Conservation (phyloP, 129 eudicot species). For the Apium graveolens region DNA sequence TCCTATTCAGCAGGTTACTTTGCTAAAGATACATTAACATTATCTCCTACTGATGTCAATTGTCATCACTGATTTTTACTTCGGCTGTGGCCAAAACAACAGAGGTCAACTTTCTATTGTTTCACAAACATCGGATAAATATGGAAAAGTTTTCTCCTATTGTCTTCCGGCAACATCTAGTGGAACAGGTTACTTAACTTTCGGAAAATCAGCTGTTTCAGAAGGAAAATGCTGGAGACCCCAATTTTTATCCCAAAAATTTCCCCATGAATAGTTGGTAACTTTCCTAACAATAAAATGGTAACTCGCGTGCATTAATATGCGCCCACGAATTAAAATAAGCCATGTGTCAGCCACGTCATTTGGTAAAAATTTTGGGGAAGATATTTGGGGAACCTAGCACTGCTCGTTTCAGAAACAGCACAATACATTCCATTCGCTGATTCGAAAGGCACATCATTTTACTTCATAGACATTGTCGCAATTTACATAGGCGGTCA, state of each 20-base stretch:
- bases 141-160: constrained; percentile 57
- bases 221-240: no score
- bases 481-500: constrained; percentile 40
- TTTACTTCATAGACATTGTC: constrained; percentile 35
- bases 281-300: no score
- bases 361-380: no score
- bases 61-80: constrained; percentile 21
- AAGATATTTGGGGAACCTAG: no score
- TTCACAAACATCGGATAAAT: constrained; percentile 45
- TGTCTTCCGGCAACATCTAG: constrained; percentile 64
- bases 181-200: constrained; percentile 45
- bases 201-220: constrained; percentile 36
- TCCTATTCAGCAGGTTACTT: constrained; percentile 66
- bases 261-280: no score
- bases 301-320: no score
- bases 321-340: no score
- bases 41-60: constrained; percentile 37
- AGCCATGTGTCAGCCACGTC: no score
- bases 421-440: constrained; percentile 42
- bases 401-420: no score
- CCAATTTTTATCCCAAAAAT: no score
- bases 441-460: constrained; percentile 20
- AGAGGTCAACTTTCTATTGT: constrained; percentile 42
- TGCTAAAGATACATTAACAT: constrained; percentile 42
- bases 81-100: constrained; percentile 83